A percentile compares a stretch with the other conserved stretches of the same genome.
These are phyloP conservation scores for Cutaneotrichosporon spelunceum DNA, from an alignment of 1,284 basidiomycete species.

Conservation along the genomic window DNA sequence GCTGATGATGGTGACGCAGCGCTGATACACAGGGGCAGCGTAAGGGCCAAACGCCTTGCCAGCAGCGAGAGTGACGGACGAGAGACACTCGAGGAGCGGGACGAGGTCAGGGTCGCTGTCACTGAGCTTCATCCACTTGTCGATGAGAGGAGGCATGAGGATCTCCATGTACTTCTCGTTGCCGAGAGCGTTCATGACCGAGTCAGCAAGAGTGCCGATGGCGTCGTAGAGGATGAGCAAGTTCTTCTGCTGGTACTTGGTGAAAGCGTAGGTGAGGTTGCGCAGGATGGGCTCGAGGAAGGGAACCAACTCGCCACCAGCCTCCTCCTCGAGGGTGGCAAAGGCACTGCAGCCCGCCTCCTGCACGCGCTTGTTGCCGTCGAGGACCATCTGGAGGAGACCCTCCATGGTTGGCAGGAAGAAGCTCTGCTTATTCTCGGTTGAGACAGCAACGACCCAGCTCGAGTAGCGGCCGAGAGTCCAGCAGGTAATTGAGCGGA, in stretches of 20 bases:
- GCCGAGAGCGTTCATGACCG: conserved; percentile 83
- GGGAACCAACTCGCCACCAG: conserved; percentile 80
- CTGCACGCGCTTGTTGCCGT: conserved; percentile 98
- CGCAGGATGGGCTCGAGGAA: conserved; percentile 92
- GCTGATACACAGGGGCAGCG: conserved; percentile 86
- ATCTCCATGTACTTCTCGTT: conserved; percentile 86
- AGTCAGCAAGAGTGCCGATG: conserved; percentile 94
- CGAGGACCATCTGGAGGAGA: conserved; percentile 93
- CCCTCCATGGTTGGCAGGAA: conserved; percentile 98
- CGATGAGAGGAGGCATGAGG: conserved; percentile 90
- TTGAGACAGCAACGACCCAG: conserved; percentile 78
- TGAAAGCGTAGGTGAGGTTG: conserved; percentile 92
- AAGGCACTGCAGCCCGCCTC: conserved; percentile 99
- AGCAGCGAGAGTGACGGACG: conserved; percentile 95
- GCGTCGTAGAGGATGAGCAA: conserved; percentile 98
- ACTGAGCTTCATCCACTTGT: conserved; percentile 80
- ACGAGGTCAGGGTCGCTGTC: conserved; percentile 92
- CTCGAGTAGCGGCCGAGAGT: conserved; percentile 96
- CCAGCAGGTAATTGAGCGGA: conserved; percentile 99
- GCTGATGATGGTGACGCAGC: conserved; percentile 84
- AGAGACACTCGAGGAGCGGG: conserved; percentile 93
- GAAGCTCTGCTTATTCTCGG: conserved; percentile 79
- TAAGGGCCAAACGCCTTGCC: conserved; percentile 86
- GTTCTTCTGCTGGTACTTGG: conserved; percentile 99
- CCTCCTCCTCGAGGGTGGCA: conserved; percentile 97